Evolutionary conservation across 2,329 filamentous ascomycete genomes (phyloP).

Genomic region (Tolypocladium endophyticum): DNA sequence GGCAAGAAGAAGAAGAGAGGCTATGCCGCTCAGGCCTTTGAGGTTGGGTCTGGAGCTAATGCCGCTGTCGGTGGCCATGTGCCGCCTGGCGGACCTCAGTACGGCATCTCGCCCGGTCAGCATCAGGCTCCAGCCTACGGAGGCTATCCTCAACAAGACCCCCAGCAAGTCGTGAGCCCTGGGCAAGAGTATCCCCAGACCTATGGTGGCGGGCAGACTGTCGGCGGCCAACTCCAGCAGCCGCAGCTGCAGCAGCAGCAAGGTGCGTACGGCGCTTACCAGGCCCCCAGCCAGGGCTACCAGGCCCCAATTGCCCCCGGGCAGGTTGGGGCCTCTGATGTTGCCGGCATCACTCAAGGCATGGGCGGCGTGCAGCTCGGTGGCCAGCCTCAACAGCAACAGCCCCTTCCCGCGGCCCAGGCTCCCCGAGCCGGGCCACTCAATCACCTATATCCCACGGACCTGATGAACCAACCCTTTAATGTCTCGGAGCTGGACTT

Average conservation of each 20-base stretch:
- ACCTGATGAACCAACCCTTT: constrained; percentile 86
- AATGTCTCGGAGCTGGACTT: constrained; percentile 87
- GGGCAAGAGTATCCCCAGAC: constrained; percentile 31
- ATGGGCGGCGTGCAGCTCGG: constrained; percentile 81
- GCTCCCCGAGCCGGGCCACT: constrained; percentile 40
- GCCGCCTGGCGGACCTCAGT: constrained; percentile 29
- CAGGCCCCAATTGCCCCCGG: constrained; percentile 32
- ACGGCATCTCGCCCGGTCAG: constrained; percentile 33
- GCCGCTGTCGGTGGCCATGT: constrained; percentile 42
- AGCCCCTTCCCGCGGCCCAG: constrained; percentile 30
- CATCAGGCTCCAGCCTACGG: constrained; percentile 40
- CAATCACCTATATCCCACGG: constrained; percentile 87
- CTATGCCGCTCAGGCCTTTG: constrained; percentile 91
- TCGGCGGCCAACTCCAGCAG: constrained; percentile 8
- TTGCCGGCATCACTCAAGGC: constrained; percentile 69
- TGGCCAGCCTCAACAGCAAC: constrained; percentile 27
- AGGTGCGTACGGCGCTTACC: constrained; percentile 25
- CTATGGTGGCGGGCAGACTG: constrained; percentile 33
- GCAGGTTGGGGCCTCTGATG: constrained; percentile 29
- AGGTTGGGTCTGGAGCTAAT: constrained; percentile 83
- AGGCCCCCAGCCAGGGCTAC: constrained; percentile 53
- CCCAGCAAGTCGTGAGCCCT: constrained; percentile 24
- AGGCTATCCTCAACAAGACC: constrained; percentile 45
- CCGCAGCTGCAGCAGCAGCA: constrained; percentile 19
- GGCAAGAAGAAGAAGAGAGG: constrained; percentile 83